phyloP scores from a whole-genome alignment of 2,329 filamentous ascomycete species.

The Gaeumannomyces sp. region DNA sequence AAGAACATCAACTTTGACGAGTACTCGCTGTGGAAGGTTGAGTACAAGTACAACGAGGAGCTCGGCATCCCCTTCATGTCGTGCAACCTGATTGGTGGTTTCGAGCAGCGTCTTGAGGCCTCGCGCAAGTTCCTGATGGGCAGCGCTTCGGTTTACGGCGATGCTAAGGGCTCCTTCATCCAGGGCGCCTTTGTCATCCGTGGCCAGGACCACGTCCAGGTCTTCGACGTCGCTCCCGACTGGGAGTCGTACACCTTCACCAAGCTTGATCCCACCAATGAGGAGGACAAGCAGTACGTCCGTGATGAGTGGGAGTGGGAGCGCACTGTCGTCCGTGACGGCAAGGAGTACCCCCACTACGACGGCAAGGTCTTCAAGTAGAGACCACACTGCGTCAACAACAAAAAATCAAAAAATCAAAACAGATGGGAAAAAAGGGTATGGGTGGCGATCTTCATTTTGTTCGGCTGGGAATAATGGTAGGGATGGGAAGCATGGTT shows the following conservation, averaged over 20 bases:
- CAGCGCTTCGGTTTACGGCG: slow-evolving; percentile 79
- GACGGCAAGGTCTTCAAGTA: slow-evolving; percentile 99
- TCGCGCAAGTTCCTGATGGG: slow-evolving; percentile 99
- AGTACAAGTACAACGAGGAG: slow-evolving; percentile 99
- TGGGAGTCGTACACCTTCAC: slow-evolving; percentile 93
- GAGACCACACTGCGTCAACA: slow-evolving; percentile 24
- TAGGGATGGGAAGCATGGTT: slow-evolving; percentile 8
- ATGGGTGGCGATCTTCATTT: slow-evolving; percentile 6
- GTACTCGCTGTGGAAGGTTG: slow-evolving; percentile 89
- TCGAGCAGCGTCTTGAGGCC: slow-evolving; percentile 93
- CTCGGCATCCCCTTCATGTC: slow-evolving; percentile 98
- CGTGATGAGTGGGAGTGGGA: slow-evolving; percentile 91
- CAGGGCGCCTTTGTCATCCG: slow-evolving; percentile 92
- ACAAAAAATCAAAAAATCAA: slow-evolving; percentile 8
- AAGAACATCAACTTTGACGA: slow-evolving; percentile 89
- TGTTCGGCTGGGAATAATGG: slow-evolving; percentile 4
- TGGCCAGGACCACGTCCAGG: slow-evolving; percentile 76
- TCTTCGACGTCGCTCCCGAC: slow-evolving; percentile 96
- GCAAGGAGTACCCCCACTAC: slow-evolving; percentile 84
- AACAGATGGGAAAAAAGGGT: slow-evolving; percentile 6
- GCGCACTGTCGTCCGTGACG: slow-evolving; percentile 69
- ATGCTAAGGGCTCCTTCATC: slow-evolving; percentile 83
- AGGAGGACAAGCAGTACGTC: slow-evolving; percentile 79
- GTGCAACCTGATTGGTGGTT: slow-evolving; percentile 95
- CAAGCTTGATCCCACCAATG: slow-evolving; percentile 87